A percentile compares a stretch with the other conserved stretches of the same genome.
These are phyloP conservation scores for Ceratobasidium sp. DNA, from an alignment of 1,284 basidiomycete species.

Conservation along the genomic window DNA sequence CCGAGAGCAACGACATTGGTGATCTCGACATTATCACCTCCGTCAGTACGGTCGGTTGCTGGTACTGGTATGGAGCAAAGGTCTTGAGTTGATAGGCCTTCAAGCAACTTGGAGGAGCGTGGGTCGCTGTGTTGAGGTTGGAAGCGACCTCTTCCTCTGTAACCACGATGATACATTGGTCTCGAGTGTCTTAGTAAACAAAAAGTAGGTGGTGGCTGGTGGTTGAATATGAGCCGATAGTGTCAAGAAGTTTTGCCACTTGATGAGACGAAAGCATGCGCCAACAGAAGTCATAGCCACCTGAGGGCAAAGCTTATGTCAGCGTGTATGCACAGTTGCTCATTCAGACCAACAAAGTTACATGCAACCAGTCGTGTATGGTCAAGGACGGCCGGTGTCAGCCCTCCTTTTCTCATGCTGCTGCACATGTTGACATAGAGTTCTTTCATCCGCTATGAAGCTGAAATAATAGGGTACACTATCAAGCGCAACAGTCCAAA, in stretches of 20 bases:
- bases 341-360: no score
- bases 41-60: neutral
- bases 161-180: slow-evolving; percentile 16
- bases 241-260: slow-evolving; percentile 1
- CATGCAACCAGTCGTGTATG: no score
- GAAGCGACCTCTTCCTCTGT: slow-evolving; percentile 10
- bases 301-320: slow-evolving; percentile 24
- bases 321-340: neutral
- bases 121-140: neutral
- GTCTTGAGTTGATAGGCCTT: slow-evolving; percentile 17
- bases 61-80: neutral
- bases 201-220: neutral
- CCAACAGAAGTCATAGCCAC: slow-evolving; percentile 36
- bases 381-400: no score
- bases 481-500: no score
- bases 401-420: no score
- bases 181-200: neutral
- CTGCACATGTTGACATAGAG: no score
- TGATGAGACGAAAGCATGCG: slow-evolving; percentile 4
- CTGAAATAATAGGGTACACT: no score
- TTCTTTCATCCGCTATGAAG: no score
- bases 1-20: slow-evolving; percentile 25
- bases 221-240: neutral
- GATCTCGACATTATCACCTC: neutral
- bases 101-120: neutral